Percentiles rank a stretch among this genome's conserved stretches.
These are phyloP conservation scores for Cyclostephanos tholiformis DNA, from an alignment of 108 stramenopile species.

Conservation along the genomic window DNA sequence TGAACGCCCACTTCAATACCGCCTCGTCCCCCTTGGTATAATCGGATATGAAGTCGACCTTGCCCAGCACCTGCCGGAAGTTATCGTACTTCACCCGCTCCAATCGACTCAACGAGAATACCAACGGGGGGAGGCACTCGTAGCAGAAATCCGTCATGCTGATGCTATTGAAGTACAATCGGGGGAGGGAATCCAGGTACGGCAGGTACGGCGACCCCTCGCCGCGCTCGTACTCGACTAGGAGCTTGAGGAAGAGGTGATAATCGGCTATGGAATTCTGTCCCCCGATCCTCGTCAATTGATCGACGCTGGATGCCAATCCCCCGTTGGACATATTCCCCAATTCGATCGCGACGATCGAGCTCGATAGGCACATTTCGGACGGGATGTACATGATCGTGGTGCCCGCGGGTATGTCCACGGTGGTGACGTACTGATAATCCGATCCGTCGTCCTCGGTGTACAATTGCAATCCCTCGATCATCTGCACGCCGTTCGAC, in stretches of 20 bases:
- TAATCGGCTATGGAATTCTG: constrained; percentile 39
- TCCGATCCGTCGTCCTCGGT: constrained; percentile 46
- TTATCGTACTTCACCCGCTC: constrained; percentile 49
- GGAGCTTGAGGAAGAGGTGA: constrained; percentile 56
- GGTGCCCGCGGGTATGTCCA: constrained; percentile 43
- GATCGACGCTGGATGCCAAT: constrained; percentile 28
- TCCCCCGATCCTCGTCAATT: constrained; percentile 30
- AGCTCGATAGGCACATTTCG: constrained; percentile 25
- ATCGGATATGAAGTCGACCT: constrained; percentile 47
- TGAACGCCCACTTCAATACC: constrained; percentile 48
- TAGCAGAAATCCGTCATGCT: constrained; percentile 59
- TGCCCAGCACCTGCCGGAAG: constrained; percentile 31
- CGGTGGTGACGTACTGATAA: constrained; percentile 40
- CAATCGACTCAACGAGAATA: constrained; percentile 30
- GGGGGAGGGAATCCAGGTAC: constrained; percentile 60
- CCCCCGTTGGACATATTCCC: constrained; percentile 22
- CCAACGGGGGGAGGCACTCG: constrained; percentile 53
- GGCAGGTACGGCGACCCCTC: constrained; percentile 48
- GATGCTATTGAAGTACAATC: constrained; percentile 52
- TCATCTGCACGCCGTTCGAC: constrained; percentile 41
- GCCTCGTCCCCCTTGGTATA: constrained; percentile 32
- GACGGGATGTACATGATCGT: constrained; percentile 45
- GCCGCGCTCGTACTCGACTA: constrained; percentile 58
- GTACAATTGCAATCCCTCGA: constrained; percentile 47
- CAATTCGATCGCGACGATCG: constrained; percentile 21